A percentile compares a stretch with the other conserved stretches of the same genome.
Conservation (phyloP, 768 basidiomycete genomes). For the Mycena filopes region DNA sequence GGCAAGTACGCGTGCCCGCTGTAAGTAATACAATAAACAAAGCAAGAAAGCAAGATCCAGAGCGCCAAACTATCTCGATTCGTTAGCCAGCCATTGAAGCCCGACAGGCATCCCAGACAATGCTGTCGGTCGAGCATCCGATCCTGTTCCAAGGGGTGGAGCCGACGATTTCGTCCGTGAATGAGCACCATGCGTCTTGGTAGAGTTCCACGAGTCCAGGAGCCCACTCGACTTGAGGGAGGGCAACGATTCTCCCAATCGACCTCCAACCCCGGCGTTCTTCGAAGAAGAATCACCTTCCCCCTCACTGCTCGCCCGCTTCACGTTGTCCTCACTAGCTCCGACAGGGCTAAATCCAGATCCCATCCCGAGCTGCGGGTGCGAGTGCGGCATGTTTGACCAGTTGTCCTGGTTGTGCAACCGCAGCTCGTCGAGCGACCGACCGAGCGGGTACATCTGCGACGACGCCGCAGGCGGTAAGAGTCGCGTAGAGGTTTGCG, state of each 20-base stretch:
- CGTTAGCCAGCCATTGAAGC: constrained; percentile 74
- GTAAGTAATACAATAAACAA: constrained; percentile 28
- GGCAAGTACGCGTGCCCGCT: constrained; percentile 17
- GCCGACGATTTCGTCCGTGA: constrained; percentile 23
- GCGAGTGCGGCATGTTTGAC: constrained; percentile 31
- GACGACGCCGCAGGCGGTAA: constrained; percentile 34
- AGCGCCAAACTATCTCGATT: constrained; percentile 52
- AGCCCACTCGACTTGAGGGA: constrained; percentile 82
- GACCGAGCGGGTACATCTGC: constrained; percentile 45
- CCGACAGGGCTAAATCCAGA: constrained; percentile 22
- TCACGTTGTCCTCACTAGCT: constrained; percentile 30
- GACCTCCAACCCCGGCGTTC: constrained; percentile 40
- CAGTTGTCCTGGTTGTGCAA: constrained; percentile 42
- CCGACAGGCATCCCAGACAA: constrained; percentile 70
- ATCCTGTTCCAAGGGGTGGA: constrained; percentile 37
- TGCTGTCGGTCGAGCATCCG: constrained; percentile 43
- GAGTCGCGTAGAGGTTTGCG: constrained; percentile 25
- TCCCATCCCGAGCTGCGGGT: constrained; percentile 26
- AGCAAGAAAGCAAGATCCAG: constrained; percentile 23
- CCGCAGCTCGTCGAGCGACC: constrained; percentile 49
- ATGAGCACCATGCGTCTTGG: constrained; percentile 32
- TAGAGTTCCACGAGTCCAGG: constrained; percentile 64
- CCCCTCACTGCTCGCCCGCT: constrained; percentile 26
- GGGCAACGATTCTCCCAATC: constrained; percentile 61
- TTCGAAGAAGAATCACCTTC: constrained; percentile 35